Base-by-base conservation (phyloP, 768 basidiomycete species). In the Kwoniella heveanensis region DNA sequence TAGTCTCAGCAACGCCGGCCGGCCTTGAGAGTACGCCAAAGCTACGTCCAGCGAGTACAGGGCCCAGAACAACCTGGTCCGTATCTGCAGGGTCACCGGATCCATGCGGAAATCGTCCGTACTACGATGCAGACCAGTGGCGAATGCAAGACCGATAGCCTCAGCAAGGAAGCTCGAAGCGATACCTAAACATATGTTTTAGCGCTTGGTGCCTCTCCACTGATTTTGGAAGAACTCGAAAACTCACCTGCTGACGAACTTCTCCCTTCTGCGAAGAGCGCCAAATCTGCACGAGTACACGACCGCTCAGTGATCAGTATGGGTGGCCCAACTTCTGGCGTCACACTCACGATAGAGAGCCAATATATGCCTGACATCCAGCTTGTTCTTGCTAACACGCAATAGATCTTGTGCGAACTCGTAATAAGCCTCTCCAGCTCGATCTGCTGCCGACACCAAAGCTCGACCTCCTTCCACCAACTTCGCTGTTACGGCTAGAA, bases 321-420 rank as follows among this genome's bases (percentile, higher is more conserved):
- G n/a, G n/a, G n/a, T n/a, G n/a, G n/a, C n/a, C n/a, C n/a, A n/a
- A n/a, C n/a, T n/a, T n/a, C n/a, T n/a, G 52, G 30, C 12, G n/a
- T 19, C 27, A 2, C 19, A 51, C 57, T 50, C 57, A 59, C 57
- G 49, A 39, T 59, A 59, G 19, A 59, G 15, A n/a, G 57, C 57
- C 48, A 59, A 26, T 12, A 59, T 59, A 59, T 59, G 57, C 47
- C 57, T 47, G 12, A 59, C 51, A 48, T 59, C 57, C 48, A 59
- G 57, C 30, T 59, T 59, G 22, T 59, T 59, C 17, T 37, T 59
- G 29, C 57, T 59, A 32, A 59, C 48, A 10, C 57, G 25, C n/a
- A 59, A 32, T 17, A 59, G 32, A 26, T 59, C 57, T 47, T 59
- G 57, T 17, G 57, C 57, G 24, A 59, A 59, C n/a, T 59, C 57